A percentile compares a stretch with the other conserved stretches of the same genome.
These are phyloP conservation scores for Paraconiothyrium sp. DNA, from an alignment of 2,329 filamentous ascomycete species.

Conservation along the genomic window DNA sequence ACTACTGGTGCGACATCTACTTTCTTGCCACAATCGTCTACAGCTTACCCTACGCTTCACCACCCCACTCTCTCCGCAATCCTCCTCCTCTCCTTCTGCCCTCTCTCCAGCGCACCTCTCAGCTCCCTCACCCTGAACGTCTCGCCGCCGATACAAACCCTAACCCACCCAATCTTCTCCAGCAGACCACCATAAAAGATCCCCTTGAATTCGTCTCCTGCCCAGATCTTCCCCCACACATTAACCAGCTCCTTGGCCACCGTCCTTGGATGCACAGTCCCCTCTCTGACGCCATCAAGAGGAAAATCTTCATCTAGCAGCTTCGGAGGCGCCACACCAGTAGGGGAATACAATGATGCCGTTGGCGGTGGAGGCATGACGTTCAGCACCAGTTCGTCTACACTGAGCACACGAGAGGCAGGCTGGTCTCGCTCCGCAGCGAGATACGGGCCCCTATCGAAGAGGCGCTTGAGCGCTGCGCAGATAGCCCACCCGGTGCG, in stretches of 20 bases:
- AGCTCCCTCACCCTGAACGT: constrained; percentile 39
- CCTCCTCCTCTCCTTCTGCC: constrained; percentile 39
- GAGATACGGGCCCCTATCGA: constrained; percentile 38
- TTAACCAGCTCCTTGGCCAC: constrained; percentile 40
- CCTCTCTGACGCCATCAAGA: constrained; percentile 27
- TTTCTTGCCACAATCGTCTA: neutral
- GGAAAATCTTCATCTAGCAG: constrained; percentile 33
- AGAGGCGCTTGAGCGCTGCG: constrained; percentile 42
- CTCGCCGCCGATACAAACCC: constrained; percentile 43
- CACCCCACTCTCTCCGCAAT: constrained; percentile 38
- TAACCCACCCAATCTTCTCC: constrained; percentile 40
- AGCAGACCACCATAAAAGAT: constrained; percentile 37
- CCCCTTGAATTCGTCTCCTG: constrained; percentile 37
- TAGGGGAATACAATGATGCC: neutral
- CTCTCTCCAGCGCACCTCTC: constrained; percentile 43
- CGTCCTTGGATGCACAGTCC: constrained; percentile 38
- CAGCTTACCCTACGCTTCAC: constrained; percentile 15
- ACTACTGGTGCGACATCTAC: neutral
- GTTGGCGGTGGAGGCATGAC: constrained; percentile 31
- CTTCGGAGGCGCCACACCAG: constrained; percentile 17
- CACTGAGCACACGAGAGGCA: constrained; percentile 22
- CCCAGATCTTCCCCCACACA: constrained; percentile 48
- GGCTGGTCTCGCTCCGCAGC: constrained; percentile 9
- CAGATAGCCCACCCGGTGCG: constrained; percentile 47
- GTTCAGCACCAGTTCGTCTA: constrained; percentile 46